Percentiles rank a stretch among this genome's conserved stretches.
Conservation (phyloP, 2,329 filamentous ascomycete genomes). For the Fusarium burgessii region DNA sequence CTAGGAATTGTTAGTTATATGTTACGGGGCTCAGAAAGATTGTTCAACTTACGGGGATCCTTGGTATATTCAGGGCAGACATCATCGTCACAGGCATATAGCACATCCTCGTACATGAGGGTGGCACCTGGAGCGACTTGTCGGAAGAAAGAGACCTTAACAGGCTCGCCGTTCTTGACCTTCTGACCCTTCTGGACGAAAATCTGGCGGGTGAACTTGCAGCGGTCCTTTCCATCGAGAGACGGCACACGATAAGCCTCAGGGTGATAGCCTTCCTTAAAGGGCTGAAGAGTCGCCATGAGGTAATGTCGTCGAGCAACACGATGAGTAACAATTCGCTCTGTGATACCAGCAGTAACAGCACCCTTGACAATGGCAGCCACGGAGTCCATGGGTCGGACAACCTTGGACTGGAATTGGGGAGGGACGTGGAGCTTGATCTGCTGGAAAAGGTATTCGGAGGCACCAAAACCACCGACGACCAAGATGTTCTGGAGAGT, state of each 20-base stretch:
- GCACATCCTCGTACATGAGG: conserved; percentile 98
- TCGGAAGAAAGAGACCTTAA: conserved; percentile 98
- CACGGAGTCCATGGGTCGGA: conserved; percentile 98
- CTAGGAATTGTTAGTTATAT: conserved; percentile 61
- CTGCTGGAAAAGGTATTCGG: conserved; percentile 98
- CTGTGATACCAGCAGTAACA: conserved; percentile 96
- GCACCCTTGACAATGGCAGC: conserved; percentile 98
- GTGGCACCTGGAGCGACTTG: conserved; percentile 97
- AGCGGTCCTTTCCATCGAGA: conserved; percentile 95
- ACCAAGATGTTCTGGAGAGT: conserved; percentile 95
- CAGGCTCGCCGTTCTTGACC: conserved; percentile 98
- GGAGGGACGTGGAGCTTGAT: conserved; percentile 98
- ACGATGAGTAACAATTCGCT: conserved; percentile 95
- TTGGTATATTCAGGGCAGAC: conserved; percentile 99
- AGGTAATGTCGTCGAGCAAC: conserved; percentile 98
- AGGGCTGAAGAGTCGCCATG: conserved; percentile 98
- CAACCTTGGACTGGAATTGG: conserved; percentile 98
- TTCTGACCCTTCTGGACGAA: conserved; percentile 99
- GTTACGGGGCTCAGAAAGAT: background rate
- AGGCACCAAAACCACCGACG: conserved; percentile 97
- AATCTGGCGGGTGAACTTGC: conserved; percentile 98
- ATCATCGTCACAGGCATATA: conserved; percentile 98
- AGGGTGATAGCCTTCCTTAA: conserved; percentile 98
- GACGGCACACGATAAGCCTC: conserved; percentile 98
- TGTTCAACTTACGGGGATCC: conserved; percentile 86